phyloP scores from a whole-genome alignment of 768 basidiomycete species.

The Pleurotus citrinopileatus region DNA sequence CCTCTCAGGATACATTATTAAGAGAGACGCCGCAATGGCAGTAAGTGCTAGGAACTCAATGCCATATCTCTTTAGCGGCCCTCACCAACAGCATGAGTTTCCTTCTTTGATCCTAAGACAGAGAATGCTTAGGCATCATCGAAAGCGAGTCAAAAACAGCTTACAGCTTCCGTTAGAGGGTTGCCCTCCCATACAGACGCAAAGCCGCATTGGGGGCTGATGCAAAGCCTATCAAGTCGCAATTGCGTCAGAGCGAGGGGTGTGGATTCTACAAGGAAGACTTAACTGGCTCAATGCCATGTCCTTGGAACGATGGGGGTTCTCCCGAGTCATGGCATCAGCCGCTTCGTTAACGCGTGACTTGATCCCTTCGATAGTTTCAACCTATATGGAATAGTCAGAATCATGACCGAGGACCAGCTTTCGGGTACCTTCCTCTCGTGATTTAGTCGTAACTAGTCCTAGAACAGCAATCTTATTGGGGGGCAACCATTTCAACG shows the following conservation, averaged over 20 bases:
- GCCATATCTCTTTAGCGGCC: constrained; percentile 47
- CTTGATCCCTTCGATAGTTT: constrained; percentile 46
- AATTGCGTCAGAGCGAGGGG: neutral
- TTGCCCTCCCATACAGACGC: constrained; percentile 59
- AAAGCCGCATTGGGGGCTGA: constrained; percentile 66
- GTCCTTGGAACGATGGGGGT: constrained; percentile 40
- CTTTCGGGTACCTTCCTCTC: constrained; percentile 32
- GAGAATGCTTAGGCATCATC: neutral
- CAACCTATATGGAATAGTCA: constrained; percentile 33
- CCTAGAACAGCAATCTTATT: constrained; percentile 47
- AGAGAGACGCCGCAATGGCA: no score
- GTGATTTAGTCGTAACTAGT: constrained; percentile 45
- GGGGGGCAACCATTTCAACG: constrained; percentile 50
- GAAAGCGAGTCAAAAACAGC: constrained; percentile 3
- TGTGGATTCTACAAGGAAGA: constrained; percentile 10
- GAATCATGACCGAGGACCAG: neutral
- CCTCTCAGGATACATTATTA: no score
- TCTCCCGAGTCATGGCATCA: constrained; percentile 41
- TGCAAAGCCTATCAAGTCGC: constrained; percentile 37
- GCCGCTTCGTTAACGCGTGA: constrained; percentile 53
- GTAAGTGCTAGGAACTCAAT: no score
- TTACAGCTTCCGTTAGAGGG: constrained; percentile 46
- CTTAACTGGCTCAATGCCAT: constrained; percentile 51
- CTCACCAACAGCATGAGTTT: constrained; percentile 45
- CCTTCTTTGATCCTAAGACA: constrained; percentile 42